These are phyloP conservation scores for Glycine latifolia DNA, from an alignment of 306 rosid species.

Conservation along the genomic window DNA sequence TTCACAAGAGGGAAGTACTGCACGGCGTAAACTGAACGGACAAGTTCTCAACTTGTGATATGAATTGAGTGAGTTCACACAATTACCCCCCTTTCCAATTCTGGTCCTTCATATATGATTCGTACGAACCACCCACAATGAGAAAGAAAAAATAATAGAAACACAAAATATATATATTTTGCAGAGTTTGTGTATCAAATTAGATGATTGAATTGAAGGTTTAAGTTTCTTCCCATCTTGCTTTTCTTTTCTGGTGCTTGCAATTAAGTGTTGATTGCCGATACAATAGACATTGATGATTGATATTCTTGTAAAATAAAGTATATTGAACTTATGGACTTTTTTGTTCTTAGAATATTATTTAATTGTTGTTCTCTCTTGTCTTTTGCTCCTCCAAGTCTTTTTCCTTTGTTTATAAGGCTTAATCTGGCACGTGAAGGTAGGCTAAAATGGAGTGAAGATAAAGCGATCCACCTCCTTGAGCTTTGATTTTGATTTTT, in stretches of 20 bases:
- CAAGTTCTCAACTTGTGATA: neutral
- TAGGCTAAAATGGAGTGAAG: neutral
- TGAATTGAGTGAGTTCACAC: neutral
- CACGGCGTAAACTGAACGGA: neutral
- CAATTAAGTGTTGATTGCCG: slow-evolving; percentile 25
- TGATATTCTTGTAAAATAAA: slow-evolving; percentile 21
- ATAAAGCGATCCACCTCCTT: neutral
- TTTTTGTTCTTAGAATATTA: neutral
- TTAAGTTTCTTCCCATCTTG: neutral
- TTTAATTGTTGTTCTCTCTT: neutral
- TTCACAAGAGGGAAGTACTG: slow-evolving; percentile 69
- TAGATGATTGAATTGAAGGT: slow-evolving; percentile 15
- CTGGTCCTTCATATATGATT: neutral
- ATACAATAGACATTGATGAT: neutral
- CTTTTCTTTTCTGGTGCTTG: neutral
- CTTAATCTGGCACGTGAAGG: neutral
- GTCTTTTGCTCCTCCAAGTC: neutral
- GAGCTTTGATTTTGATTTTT: neutral
- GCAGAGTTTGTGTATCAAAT: slow-evolving; percentile 32
- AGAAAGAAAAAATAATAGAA: neutral
- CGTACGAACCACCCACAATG: slow-evolving; percentile 18
- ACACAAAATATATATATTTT: neutral
- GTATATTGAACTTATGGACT: slow-evolving; percentile 9
- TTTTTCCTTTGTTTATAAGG: neutral
- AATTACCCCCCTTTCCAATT: neutral